phyloP scores from a whole-genome alignment of 2,329 filamentous ascomycete species.

The Cercospora sp. region DNA sequence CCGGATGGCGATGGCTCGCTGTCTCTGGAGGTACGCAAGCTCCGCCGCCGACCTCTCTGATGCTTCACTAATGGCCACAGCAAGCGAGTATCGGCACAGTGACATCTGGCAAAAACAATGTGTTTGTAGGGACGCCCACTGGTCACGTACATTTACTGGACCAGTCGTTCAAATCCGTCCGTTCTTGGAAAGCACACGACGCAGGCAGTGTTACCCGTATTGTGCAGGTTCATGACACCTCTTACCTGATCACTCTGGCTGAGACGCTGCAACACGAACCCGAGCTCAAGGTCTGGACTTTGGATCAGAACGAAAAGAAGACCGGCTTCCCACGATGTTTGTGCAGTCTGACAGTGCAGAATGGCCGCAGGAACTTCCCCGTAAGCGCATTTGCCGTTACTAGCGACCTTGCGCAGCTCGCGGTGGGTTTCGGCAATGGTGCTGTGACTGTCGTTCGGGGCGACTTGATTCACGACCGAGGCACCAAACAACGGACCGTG shows the following conservation, averaged over 20 bases:
- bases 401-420: slow-evolving; percentile 86
- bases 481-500: slow-evolving; percentile 88
- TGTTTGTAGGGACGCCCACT: slow-evolving; percentile 85
- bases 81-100: slow-evolving; percentile 73
- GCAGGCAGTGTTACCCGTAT: slow-evolving; percentile 80
- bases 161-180: slow-evolving; percentile 79
- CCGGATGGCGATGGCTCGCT: slow-evolving; percentile 72
- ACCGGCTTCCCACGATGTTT: slow-evolving; percentile 84
- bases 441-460: slow-evolving; percentile 90
- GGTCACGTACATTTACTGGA: slow-evolving; percentile 86
- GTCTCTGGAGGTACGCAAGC: slow-evolving; percentile 35
- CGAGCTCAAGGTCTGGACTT: slow-evolving; percentile 92
- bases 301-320: slow-evolving; percentile 93
- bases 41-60: neutral
- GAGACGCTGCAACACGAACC: slow-evolving; percentile 89
- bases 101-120: slow-evolving; percentile 80
- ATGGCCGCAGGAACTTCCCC: slow-evolving; percentile 90
- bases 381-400: slow-evolving; percentile 87
- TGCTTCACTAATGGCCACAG: slow-evolving; percentile 37
- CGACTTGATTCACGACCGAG: slow-evolving; percentile 91
- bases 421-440: slow-evolving; percentile 93
- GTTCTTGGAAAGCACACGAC: slow-evolving; percentile 85
- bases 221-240: slow-evolving; percentile 85
- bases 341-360: slow-evolving; percentile 81
- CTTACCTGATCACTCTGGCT: slow-evolving; percentile 78